Percentiles rank a stretch among this genome's conserved stretches.
Conservation (phyloP, 1,284 basidiomycete species). For the Ustilago bromivora region DNA sequence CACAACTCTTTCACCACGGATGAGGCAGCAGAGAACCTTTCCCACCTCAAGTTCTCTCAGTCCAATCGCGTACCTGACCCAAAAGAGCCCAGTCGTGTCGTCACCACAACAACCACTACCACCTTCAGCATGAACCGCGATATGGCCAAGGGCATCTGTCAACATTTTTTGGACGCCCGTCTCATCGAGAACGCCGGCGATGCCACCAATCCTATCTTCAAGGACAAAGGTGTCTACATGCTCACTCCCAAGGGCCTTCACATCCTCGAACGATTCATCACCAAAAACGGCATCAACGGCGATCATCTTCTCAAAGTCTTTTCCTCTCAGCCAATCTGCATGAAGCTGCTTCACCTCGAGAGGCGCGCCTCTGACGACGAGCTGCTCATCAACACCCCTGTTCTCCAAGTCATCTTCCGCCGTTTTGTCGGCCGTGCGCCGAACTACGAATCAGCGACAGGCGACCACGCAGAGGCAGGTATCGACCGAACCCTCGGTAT, state of each 20-base stretch:
- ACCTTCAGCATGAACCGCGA: constrained; percentile 99
- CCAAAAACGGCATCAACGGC: constrained; percentile 94
- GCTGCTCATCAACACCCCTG: constrained; percentile 92
- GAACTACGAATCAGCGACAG: constrained; percentile 33
- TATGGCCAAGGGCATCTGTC: constrained; percentile 99
- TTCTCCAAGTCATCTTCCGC: constrained; percentile 93
- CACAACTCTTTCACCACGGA: constrained; percentile 96
- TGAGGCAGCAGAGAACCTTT: constrained; percentile 91
- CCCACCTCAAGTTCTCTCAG: constrained; percentile 97
- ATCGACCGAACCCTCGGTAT: constrained; percentile 73
- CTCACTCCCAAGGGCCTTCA: constrained; percentile 98
- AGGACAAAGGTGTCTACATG: constrained; percentile 94
- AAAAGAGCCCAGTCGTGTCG: constrained; percentile 93
- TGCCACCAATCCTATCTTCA: constrained; percentile 87
- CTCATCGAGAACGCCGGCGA: constrained; percentile 97
- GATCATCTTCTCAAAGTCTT: constrained; percentile 93
- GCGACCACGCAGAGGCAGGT: constrained; percentile 15
- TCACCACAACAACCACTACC: constrained; percentile 98
- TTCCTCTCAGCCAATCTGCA: constrained; percentile 92
- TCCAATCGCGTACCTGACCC: constrained; percentile 98
- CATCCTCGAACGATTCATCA: constrained; percentile 98
- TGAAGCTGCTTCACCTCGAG: constrained; percentile 97
- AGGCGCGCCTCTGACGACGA: constrained; percentile 92
- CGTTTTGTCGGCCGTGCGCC: constrained; percentile 83
- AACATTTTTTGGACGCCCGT: constrained; percentile 98